Base-by-base conservation (phyloP, 2,329 filamentous ascomycete species). In the Trichoderma oligosporum region DNA sequence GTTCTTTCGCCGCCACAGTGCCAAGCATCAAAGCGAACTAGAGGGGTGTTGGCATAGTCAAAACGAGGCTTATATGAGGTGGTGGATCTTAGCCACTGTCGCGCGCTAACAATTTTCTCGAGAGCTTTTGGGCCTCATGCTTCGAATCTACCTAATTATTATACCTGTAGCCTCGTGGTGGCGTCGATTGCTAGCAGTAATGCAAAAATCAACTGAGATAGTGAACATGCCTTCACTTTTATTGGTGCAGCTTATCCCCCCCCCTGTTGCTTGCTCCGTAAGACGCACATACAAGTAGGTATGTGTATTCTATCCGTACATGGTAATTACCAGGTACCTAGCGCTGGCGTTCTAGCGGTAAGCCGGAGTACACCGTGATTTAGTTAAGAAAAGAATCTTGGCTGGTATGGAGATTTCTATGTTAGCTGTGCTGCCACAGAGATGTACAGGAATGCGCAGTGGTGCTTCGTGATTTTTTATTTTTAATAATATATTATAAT, bases 71-170 rank as follows among this genome's bases (percentile, higher is more conserved):
- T 22, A 44, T 8, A 22, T 29, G n/a, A 35, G 44, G 14, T 31
- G 25, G 46, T 41, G 42, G 27, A 38, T 39, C 27, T 27, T 24
- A 25, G 14, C 51, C 33, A 38, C 31, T 55, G 44, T 45, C 44
- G 42, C 38, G 48, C 60, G 56, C 58, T 60, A 61, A 53, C 49
- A 61, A 51, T 61, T 57, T 35, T 56, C 49, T 58, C 55, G 59
- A 57, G 44, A 31, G 48, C 36, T 11, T 31, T 31, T 31, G 27
- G 27, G 27, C 27, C 6, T 11, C 11, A 31, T 36, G 22, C 54
- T 57, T 55, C 55, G 16, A 54, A 31, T 11, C 6, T 11, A 11
- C 18, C 18, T 24, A 18, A 41, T 22, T 20, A 20, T 11, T 22
- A 5, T 31, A 22, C 25, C n/a, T 18, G 48, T 18, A 31, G 48